Conservation (phyloP, 257 asterid species). For the Scutellaria minor region DNA sequence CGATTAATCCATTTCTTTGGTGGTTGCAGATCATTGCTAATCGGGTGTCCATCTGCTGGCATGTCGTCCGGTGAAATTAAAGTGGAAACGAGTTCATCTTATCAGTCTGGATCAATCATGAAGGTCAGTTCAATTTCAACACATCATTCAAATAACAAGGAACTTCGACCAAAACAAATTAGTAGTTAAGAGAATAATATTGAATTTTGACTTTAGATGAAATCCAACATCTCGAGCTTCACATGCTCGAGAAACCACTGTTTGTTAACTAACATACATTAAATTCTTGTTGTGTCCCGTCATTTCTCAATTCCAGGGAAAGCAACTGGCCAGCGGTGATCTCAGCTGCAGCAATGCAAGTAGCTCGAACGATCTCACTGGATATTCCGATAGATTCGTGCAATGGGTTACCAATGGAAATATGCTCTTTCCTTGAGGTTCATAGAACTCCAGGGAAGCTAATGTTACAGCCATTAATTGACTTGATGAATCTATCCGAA, state of each 20-base stretch:
- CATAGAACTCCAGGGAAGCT: slow-evolving; percentile 18
- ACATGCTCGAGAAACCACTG: no score
- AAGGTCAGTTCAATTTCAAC: slow-evolving; percentile 56
- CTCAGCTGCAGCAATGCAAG: slow-evolving; percentile 21
- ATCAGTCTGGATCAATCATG: slow-evolving; percentile 49
- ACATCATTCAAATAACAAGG: neutral
- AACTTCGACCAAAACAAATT: no score
- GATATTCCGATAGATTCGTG: slow-evolving; percentile 63
- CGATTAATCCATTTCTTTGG: neutral
- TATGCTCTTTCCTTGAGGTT: slow-evolving; percentile 56
- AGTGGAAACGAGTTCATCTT: slow-evolving; percentile 49
- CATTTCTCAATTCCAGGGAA: slow-evolving; percentile 43
- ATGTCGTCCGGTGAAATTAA: slow-evolving; percentile 54
- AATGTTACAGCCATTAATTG: slow-evolving; percentile 28
- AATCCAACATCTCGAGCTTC: no score
- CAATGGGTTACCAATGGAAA: slow-evolving; percentile 71
- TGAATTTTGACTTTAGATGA: no score
- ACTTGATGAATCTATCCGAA: slow-evolving; percentile 57
- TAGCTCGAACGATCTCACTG: slow-evolving; percentile 37
- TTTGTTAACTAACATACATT: neutral
- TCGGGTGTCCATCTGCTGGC: slow-evolving; percentile 50
- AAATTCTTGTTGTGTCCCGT: neutral
- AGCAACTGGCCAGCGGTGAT: slow-evolving; percentile 49
- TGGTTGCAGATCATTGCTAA: slow-evolving; percentile 65
- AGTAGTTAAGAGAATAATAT: no score